Evolutionary conservation across 2,329 filamentous ascomycete species (phyloP).

Genomic region (Apiospora hydei): DNA sequence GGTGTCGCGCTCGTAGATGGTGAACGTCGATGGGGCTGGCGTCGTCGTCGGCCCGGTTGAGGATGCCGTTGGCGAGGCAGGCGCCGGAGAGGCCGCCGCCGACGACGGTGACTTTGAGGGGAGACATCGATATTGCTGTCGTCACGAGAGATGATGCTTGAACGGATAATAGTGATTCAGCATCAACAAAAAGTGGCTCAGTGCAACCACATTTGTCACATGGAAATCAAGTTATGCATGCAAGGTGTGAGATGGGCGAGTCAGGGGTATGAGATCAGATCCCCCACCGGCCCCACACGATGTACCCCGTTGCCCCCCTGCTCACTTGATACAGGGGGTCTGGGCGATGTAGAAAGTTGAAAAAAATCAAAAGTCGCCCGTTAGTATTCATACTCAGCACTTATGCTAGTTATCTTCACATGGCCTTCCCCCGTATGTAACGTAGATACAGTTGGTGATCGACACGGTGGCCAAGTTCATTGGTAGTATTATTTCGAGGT

Average conservation of each 20-base stretch:
- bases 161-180: too few species aligned
- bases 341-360: too few species aligned
- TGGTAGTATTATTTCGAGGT: too few species aligned
- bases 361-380: too few species aligned
- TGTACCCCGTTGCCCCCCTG: too few species aligned
- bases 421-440: too few species aligned
- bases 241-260: background rate
- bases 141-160: background rate
- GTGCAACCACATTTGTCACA: background rate
- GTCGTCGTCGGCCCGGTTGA: conserved; percentile 22
- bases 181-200: background rate
- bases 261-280: background rate
- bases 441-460: too few species aligned
- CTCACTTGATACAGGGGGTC: too few species aligned
- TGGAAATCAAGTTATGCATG: background rate
- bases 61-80: conserved; percentile 34
- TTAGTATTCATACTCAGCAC: too few species aligned
- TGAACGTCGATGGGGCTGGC: conserved; percentile 27
- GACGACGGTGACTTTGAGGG: conserved; percentile 33
- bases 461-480: too few species aligned
- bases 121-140: conserved; percentile 11
- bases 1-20: conserved; percentile 31
- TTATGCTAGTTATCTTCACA: too few species aligned
- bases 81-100: conserved; percentile 33
- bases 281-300: conserved; percentile 1